These are phyloP conservation scores for Mycothermus thermophilus DNA, from an alignment of 495 filamentous ascomycete genomes.

Conservation along the genomic window DNA sequence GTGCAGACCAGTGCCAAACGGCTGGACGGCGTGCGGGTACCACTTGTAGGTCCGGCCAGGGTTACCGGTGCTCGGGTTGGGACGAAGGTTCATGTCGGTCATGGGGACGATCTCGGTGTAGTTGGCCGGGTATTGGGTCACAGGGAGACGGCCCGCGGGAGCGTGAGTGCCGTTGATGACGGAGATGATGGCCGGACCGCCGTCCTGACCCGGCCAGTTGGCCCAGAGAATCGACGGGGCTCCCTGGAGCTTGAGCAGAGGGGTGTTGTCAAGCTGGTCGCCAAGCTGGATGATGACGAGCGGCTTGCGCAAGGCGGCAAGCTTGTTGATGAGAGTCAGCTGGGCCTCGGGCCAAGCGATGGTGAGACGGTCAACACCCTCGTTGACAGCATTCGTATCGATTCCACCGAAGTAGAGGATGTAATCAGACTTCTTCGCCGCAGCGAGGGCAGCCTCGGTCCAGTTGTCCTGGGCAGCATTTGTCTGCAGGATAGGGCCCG, in stretches of 20 bases:
- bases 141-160: constrained; percentile 48
- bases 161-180: constrained; percentile 37
- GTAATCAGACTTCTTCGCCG: constrained; percentile 25
- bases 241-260: constrained; percentile 33
- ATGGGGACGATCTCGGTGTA: constrained; percentile 27
- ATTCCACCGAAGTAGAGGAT: constrained; percentile 33
- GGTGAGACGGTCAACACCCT: constrained; percentile 26
- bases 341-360: constrained; percentile 34
- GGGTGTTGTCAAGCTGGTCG: constrained; percentile 41
- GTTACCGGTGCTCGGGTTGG: constrained; percentile 7
- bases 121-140: constrained; percentile 37
- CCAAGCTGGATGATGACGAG: constrained; percentile 34
- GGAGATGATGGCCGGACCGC: constrained; percentile 39
- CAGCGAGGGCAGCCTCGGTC: constrained; percentile 30
- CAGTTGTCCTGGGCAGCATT: constrained; percentile 46
- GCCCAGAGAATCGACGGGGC: constrained; percentile 41
- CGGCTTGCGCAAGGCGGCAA: constrained; percentile 26
- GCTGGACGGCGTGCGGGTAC: constrained; percentile 25
- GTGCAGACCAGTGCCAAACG: constrained; percentile 40
- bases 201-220: constrained; percentile 43
- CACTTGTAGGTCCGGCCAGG: constrained; percentile 32
- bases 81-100: constrained; percentile 32
- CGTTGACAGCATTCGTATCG: constrained; percentile 27
- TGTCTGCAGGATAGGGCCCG: constrained; percentile 25
- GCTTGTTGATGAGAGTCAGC: constrained; percentile 25